phyloP scores from a whole-genome alignment of 176 grass and related monocot genomes.

The barley (Hordeum vulgare) region DNA sequence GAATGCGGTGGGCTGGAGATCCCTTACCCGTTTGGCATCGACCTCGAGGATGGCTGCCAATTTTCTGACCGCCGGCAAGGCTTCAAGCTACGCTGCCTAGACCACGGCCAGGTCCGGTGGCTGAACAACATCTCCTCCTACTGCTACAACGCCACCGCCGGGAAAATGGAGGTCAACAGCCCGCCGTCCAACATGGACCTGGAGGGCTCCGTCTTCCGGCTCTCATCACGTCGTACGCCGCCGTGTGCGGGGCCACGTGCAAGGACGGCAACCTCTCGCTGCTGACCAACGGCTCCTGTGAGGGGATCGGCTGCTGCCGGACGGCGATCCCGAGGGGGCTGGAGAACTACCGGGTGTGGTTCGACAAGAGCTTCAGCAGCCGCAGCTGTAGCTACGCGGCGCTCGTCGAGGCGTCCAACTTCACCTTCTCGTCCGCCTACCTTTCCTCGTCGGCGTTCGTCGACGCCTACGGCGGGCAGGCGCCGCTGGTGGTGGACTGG shows the following conservation, averaged over 20 bases:
- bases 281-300: background rate
- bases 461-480: background rate
- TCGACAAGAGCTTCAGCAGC: background rate
- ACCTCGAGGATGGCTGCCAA: background rate
- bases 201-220: background rate
- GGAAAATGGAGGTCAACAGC: background rate
- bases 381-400: conserved; percentile 25
- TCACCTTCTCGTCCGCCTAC: background rate
- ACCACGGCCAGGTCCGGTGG: background rate
- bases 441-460: background rate
- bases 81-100: background rate
- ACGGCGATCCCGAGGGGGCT: background rate
- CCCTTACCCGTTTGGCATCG: background rate
- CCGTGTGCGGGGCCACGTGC: background rate
- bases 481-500: conserved; percentile 12
- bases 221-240: background rate
- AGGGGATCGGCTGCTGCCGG: background rate
- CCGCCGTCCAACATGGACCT: background rate
- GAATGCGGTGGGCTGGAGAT: background rate
- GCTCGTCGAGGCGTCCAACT: background rate
- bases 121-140: background rate
- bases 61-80: background rate
- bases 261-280: background rate
- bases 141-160: background rate
- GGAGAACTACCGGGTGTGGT: background rate